Percentiles rank a stretch among this genome's conserved stretches.
phyloP scores from a whole-genome alignment of 306 rosid genomes.

The apple (Malus domestica) region DNA sequence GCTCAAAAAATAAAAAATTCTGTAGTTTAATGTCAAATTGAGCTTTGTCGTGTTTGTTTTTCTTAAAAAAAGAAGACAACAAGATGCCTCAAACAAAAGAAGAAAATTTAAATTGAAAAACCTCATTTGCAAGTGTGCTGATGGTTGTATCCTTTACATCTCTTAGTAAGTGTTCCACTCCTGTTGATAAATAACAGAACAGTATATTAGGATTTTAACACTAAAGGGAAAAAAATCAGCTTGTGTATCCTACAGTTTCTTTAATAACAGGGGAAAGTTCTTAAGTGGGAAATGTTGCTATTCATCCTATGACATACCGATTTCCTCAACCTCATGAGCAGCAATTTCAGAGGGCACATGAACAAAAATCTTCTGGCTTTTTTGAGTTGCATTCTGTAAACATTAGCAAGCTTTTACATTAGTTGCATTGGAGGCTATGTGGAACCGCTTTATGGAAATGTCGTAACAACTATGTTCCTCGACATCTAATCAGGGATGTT shows the following conservation, averaged over 20 bases:
- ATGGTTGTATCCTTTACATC: slow-evolving; percentile 75
- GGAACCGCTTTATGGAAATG: background rate
- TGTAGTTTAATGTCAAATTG: background rate
- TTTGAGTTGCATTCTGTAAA: slow-evolving; percentile 80
- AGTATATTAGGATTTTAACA: background rate
- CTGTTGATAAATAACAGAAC: slow-evolving; percentile 32
- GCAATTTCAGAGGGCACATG: slow-evolving; percentile 87
- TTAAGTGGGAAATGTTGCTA: background rate
- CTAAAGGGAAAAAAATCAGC: background rate
- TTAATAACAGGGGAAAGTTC: background rate
- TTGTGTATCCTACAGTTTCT: background rate
- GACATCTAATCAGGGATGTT: background rate
- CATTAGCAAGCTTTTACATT: slow-evolving; percentile 13
- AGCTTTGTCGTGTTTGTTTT: too few species aligned
- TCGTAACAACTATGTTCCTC: background rate
- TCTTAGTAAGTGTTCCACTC: slow-evolving; percentile 84
- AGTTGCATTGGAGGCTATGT: background rate
- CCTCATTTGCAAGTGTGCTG: slow-evolving; percentile 90
- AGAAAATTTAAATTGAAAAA: background rate
- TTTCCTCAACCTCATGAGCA: slow-evolving; percentile 90
- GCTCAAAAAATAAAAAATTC: too few species aligned
- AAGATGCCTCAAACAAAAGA: background rate
- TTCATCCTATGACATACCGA: slow-evolving; percentile 42
- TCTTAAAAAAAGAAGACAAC: too few species aligned
- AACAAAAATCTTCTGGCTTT: slow-evolving; percentile 83